These are phyloP conservation scores for Kickxella alabastrina DNA, from an alignment of 192 early-diverging fungal genomes.

Conservation along the genomic window DNA sequence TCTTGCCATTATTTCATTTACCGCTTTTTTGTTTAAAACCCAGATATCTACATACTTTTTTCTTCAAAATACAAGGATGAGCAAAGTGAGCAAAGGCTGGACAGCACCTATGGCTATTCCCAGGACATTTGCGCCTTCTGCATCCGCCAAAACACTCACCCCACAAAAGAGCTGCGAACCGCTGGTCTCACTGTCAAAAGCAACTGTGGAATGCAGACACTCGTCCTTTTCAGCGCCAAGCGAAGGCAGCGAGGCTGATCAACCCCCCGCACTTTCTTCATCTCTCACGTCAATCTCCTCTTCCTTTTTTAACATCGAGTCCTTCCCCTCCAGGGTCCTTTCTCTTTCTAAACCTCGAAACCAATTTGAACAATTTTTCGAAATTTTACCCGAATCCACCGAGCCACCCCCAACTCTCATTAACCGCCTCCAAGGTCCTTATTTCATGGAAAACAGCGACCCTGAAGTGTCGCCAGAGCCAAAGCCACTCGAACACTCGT, in stretches of 20 bases:
- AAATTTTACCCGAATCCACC: conserved; percentile 15
- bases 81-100: too few species aligned
- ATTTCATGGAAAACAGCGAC: conserved; percentile 13
- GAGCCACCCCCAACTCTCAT: conserved; percentile 3
- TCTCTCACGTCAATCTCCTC: conserved; percentile 18
- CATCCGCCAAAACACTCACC: too few species aligned
- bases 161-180: conserved; percentile 37
- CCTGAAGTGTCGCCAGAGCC: neutral
- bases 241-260: neutral
- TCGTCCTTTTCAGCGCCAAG: neutral
- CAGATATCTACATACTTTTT: too few species aligned
- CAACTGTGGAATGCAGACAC: conserved; percentile 33
- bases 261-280: neutral
- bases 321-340: conserved; percentile 14
- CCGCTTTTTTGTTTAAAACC: too few species aligned
- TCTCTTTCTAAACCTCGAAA: conserved; percentile 17
- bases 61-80: too few species aligned
- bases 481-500: conserved; percentile 2
- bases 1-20: too few species aligned
- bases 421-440: too few species aligned
- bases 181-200: conserved; percentile 31
- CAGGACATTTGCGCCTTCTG: too few species aligned
- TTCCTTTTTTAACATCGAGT: conserved; percentile 29
- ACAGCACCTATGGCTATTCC: too few species aligned
- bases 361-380: conserved; percentile 30